Percentiles rank a stretch among this genome's conserved stretches.
phyloP scores from a whole-genome alignment of 1,284 basidiomycete genomes.

The Inonotus obliquus region DNA sequence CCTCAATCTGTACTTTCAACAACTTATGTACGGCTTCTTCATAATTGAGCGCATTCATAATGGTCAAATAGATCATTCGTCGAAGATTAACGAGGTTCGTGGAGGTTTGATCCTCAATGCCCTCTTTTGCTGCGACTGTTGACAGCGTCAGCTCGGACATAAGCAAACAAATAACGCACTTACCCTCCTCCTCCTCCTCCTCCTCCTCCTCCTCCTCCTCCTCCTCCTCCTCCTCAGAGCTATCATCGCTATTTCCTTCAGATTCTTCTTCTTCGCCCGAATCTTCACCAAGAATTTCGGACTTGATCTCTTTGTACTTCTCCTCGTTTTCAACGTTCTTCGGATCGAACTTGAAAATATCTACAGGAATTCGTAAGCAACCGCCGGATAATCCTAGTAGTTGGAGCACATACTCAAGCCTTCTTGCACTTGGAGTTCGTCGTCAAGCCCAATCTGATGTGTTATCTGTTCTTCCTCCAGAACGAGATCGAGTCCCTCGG shows the following conservation, averaged over 20 bases:
- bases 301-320: constrained; percentile 88
- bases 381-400: background rate
- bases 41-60: constrained; percentile 98
- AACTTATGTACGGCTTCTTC: constrained; percentile 99
- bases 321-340: constrained; percentile 91
- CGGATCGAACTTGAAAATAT: constrained; percentile 94
- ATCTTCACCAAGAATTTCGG: constrained; percentile 89
- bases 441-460: constrained; percentile 88
- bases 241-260: constrained; percentile 57
- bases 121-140: constrained; percentile 70
- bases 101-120: constrained; percentile 92
- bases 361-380: constrained; percentile 36
- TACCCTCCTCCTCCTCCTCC: constrained; percentile 49
- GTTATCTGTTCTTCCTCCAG: constrained; percentile 98
- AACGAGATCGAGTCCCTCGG: constrained; percentile 93
- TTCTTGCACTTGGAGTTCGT: constrained; percentile 91
- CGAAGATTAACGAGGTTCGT: constrained; percentile 96
- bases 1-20: constrained; percentile 86
- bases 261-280: constrained; percentile 67
- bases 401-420: constrained; percentile 72
- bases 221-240: constrained; percentile 57
- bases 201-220: no score
- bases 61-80: constrained; percentile 92
- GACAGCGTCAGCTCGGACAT: constrained; percentile 11
- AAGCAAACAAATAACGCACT: constrained; percentile 14